phyloP scores from a whole-genome alignment of 345 rosid species.

The Toxicodendron radicans region DNA sequence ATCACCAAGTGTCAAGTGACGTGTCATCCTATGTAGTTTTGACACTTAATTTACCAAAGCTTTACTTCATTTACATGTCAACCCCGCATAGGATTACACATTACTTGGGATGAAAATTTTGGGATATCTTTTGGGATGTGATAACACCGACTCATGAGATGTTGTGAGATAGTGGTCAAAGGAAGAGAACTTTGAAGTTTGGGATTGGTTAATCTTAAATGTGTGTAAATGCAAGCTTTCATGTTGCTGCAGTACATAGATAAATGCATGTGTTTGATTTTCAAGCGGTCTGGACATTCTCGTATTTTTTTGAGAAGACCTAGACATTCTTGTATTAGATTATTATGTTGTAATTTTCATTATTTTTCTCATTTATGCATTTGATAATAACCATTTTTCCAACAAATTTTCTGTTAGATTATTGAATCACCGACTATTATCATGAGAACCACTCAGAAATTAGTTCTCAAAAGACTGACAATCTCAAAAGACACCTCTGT shows the following conservation, averaged over 20 bases:
- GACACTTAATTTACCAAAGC: no score
- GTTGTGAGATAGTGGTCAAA: no score
- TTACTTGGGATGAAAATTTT: no score
- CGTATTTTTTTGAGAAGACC: neutral
- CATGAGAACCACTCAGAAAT: neutral
- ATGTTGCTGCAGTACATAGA: neutral
- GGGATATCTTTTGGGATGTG: no score
- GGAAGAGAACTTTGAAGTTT: neutral
- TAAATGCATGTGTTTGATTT: neutral
- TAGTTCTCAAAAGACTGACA: neutral
- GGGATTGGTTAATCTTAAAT: neutral
- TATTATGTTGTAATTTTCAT: neutral
- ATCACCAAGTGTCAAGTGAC: no score
- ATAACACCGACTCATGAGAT: no score
- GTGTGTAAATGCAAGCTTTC: neutral
- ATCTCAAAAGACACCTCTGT: neutral
- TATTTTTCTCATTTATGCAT: neutral
- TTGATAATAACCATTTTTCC: neutral
- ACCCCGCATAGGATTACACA: no score
- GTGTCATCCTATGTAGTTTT: no score
- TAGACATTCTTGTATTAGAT: neutral
- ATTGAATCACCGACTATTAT: neutral
- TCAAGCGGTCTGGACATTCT: no score
- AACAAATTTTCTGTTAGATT: neutral
- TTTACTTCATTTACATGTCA: no score